phyloP scores from a whole-genome alignment of 805 yeast genomes.

The Lachancea quebecensis region DNA sequence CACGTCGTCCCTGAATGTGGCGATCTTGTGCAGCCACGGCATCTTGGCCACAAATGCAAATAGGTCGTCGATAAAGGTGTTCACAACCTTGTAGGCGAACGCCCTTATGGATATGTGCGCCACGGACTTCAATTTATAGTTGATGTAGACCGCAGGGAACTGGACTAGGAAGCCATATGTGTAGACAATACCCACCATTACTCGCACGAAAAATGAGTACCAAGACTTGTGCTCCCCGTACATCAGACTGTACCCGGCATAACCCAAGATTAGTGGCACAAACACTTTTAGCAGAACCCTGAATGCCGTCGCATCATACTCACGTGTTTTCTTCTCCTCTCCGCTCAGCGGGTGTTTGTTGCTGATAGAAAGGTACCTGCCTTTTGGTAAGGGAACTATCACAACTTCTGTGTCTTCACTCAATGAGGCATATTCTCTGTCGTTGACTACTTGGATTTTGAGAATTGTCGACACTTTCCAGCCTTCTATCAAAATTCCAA shows the following conservation, averaged over 20 bases:
- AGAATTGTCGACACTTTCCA: not conserved
- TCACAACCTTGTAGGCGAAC: slow-evolving; percentile 36
- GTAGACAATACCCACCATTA: slow-evolving; percentile 37
- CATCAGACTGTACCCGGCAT: slow-evolving; percentile 33
- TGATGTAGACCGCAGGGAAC: slow-evolving; percentile 37
- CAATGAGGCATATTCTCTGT: too few relatives aligned
- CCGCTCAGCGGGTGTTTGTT: slow-evolving; percentile 34
- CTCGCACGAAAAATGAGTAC: slow-evolving; percentile 36
- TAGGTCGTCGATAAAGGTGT: slow-evolving; percentile 37
- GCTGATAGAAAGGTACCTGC: slow-evolving; percentile 8
- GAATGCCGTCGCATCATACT: slow-evolving; percentile 37
- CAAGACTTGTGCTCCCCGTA: slow-evolving; percentile 37
- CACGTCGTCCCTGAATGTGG: slow-evolving; percentile 37
- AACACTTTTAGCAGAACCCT: slow-evolving; percentile 33
- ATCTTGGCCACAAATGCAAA: slow-evolving; percentile 38
- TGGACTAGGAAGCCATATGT: slow-evolving; percentile 37
- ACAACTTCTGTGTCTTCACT: not conserved
- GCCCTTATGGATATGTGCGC: slow-evolving; percentile 38
- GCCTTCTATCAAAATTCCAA: not conserved
- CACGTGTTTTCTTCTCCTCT: slow-evolving; percentile 35
- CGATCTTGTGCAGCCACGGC: slow-evolving; percentile 37
- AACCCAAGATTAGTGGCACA: slow-evolving; percentile 33
- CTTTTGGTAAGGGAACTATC: not conserved
- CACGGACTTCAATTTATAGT: slow-evolving; percentile 37
- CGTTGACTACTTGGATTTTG: not conserved